Evolutionary conservation across 345 rosid genomes (phyloP).

Genomic region (Brassica juncea): DNA sequence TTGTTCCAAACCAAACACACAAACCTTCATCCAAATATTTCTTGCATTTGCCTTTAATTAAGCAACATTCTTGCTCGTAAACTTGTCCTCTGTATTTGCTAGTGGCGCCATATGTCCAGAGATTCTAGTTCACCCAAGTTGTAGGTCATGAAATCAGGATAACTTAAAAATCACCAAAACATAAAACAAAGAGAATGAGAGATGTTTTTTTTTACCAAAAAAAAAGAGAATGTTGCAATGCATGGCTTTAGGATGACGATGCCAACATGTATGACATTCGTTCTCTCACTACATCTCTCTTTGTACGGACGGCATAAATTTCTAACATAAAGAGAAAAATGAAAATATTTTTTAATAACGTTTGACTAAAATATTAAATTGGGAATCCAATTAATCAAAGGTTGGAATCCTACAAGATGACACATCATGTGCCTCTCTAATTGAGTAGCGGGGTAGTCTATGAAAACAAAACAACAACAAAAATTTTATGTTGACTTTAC

Average conservation of each 20-base stretch:
- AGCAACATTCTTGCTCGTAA: not conserved
- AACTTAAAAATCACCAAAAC: not conserved
- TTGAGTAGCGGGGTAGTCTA: conserved; percentile 30
- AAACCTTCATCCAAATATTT: too few relatives aligned
- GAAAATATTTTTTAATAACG: not conserved
- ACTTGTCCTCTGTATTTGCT: not conserved
- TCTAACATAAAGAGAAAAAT: not conserved
- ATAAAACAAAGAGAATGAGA: conserved; percentile 4
- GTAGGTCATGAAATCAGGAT: not conserved
- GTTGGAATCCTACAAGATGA: conserved; percentile 38
- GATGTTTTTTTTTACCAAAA: too few relatives aligned
- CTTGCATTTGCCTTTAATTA: too few relatives aligned
- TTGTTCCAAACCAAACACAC: too few relatives aligned
- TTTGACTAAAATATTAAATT: conserved; percentile 32
- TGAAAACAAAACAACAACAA: conserved; percentile 4
- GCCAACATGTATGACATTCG: conserved; percentile 27
- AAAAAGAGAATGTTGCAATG: conserved; percentile 20
- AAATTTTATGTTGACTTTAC: conserved; percentile 1
- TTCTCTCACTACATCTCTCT: not conserved
- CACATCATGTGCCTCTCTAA: conserved; percentile 42
- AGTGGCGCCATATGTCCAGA: not conserved
- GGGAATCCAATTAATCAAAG: conserved; percentile 9
- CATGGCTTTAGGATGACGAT: conserved; percentile 33
- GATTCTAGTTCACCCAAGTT: not conserved
- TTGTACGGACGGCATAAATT: not conserved